Conservation (phyloP, 2,329 filamentous ascomycete genomes). For the Fusarium odoratissimum region DNA sequence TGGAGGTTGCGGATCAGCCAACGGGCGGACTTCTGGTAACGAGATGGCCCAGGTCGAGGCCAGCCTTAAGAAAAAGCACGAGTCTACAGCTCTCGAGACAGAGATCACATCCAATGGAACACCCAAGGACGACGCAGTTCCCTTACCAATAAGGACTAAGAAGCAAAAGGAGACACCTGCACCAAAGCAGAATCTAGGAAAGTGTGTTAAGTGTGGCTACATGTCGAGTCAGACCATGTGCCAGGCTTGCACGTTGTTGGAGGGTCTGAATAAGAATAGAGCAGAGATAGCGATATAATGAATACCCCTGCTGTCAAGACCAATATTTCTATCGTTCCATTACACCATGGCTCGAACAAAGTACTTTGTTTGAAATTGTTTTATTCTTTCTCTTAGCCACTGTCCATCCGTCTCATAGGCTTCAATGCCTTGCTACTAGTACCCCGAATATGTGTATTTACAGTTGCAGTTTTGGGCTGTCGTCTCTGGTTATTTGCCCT, state of each 20-base stretch:
- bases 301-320: conserved; percentile 12
- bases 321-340: not conserved
- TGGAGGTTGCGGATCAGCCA: conserved; percentile 77
- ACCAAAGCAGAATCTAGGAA: conserved; percentile 80
- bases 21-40: conserved; percentile 73
- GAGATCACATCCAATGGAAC: conserved; percentile 47
- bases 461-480: conserved; percentile 26
- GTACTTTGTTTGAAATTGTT: conserved; percentile 7
- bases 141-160: conserved; percentile 50
- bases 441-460: conserved; percentile 36
- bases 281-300: conserved; percentile 66
- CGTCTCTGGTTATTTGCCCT: conserved; percentile 18
- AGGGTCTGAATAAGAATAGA: conserved; percentile 87
- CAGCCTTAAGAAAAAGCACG: conserved; percentile 37
- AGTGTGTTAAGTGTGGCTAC: conserved; percentile 90
- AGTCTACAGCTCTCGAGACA: conserved; percentile 45
- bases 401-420: not conserved
- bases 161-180: conserved; percentile 44
- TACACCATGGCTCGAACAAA: not conserved
- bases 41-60: conserved; percentile 88
- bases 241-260: conserved; percentile 91
- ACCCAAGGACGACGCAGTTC: conserved; percentile 45
- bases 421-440: conserved; percentile 7
- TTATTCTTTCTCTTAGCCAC: conserved; percentile 30
- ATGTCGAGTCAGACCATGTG: conserved; percentile 94